Conservation (phyloP, 495 filamentous ascomycete species). For the Pyronema domesticum region DNA sequence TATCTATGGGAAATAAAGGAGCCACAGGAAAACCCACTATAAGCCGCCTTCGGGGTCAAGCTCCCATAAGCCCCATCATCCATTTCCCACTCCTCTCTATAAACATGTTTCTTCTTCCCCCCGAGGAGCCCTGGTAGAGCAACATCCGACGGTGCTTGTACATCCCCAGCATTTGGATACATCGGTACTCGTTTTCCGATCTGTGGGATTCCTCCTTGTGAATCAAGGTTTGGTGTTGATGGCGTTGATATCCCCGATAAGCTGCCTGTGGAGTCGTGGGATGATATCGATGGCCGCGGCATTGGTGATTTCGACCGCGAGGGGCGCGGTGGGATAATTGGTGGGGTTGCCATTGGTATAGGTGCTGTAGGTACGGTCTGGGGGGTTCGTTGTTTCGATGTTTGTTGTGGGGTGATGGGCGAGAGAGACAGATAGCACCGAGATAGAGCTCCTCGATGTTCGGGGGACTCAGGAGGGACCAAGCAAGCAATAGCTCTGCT, state of each 20-base stretch:
- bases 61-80: slow-evolving; percentile 22
- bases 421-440: no score
- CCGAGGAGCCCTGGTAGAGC: slow-evolving; percentile 63
- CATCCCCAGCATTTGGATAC: slow-evolving; percentile 84
- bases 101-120: slow-evolving; percentile 36
- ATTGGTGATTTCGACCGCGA: slow-evolving; percentile 30
- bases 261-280: neutral
- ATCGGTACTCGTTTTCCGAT: slow-evolving; percentile 84
- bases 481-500: no score
- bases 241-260: neutral
- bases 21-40: slow-evolving; percentile 1
- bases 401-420: neutral
- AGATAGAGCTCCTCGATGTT: no score
- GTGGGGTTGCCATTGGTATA: slow-evolving; percentile 25
- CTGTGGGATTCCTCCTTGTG: slow-evolving; percentile 52
- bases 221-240: slow-evolving; percentile 11
- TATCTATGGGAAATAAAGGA: neutral
- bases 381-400: neutral
- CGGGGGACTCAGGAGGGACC: no score
- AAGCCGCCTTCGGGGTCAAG: neutral
- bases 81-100: slow-evolving; percentile 24
- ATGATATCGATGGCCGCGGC: neutral
- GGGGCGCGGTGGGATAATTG: slow-evolving; percentile 48
- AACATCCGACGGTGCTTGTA: slow-evolving; percentile 82
- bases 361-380: neutral